Percentiles rank a stretch among this genome's conserved stretches.
phyloP scores from a whole-genome alignment of 495 filamentous ascomycete genomes.

The Amniculicola lignicola region DNA sequence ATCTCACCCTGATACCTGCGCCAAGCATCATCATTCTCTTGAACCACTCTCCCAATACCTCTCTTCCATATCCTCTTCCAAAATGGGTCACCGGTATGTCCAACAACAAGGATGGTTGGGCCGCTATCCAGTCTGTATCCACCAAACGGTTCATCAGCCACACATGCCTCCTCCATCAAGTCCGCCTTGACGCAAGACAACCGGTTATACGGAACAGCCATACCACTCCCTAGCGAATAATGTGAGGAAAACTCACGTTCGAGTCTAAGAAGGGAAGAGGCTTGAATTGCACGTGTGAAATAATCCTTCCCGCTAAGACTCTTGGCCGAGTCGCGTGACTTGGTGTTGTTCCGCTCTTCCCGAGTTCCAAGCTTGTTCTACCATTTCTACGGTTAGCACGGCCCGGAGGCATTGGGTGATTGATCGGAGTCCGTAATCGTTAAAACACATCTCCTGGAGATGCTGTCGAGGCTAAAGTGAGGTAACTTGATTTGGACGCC shows the following conservation, averaged over 20 bases:
- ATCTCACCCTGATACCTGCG: constrained; percentile 11
- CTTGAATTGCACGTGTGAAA: constrained; percentile 18
- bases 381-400: constrained; percentile 5
- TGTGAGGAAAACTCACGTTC: constrained; percentile 11
- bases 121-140: no score
- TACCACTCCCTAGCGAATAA: constrained; percentile 15
- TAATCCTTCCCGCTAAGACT: constrained; percentile 1
- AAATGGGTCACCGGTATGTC: constrained; percentile 3
- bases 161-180: no score
- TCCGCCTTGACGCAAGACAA: neutral
- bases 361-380: no score
- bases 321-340: constrained; percentile 14
- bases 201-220: constrained; percentile 1
- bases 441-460: no score
- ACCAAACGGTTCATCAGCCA: no score
- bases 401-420: no score
- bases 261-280: constrained; percentile 1
- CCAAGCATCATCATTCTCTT: constrained; percentile 9
- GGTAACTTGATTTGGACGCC: no score
- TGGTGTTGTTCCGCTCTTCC: constrained; percentile 16
- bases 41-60: no score
- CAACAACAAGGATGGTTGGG: constrained; percentile 2
- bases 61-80: no score
- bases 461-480: no score
- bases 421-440: no score